A percentile compares a stretch with the other conserved stretches of the same genome.
phyloP scores from a whole-genome alignment of 768 basidiomycete genomes.

The Piloderma croceum region DNA sequence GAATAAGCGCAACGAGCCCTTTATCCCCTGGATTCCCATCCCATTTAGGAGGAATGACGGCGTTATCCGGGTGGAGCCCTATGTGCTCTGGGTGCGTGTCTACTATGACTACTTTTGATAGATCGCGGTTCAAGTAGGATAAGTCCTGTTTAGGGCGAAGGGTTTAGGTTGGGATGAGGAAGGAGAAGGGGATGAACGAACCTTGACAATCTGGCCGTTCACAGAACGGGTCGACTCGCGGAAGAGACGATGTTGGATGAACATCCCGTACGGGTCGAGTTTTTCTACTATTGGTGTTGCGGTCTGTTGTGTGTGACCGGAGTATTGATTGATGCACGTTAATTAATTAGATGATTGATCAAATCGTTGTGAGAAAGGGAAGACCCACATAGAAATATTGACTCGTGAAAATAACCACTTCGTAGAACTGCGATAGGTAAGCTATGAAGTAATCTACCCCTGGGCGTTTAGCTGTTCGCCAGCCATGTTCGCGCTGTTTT shows the following conservation, averaged over 20 bases:
- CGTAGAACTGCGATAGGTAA: slow-evolving; percentile 97
- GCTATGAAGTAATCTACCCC: slow-evolving; percentile 98
- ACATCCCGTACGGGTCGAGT: slow-evolving; percentile 90
- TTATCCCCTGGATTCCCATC: slow-evolving; percentile 65
- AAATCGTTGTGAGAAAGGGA: slow-evolving; percentile 1
- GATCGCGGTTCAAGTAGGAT: slow-evolving; percentile 90
- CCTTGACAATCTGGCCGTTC: slow-evolving; percentile 84
- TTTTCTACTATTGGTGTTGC: slow-evolving; percentile 86
- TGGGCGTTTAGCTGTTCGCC: slow-evolving; percentile 96
- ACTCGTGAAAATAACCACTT: slow-evolving; percentile 92
- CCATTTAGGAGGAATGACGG: slow-evolving; percentile 82
- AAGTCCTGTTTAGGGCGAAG: slow-evolving; percentile 53
- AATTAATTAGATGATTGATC: slow-evolving; percentile 1
- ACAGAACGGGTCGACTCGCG: slow-evolving; percentile 84
- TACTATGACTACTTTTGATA: slow-evolving; percentile 81
- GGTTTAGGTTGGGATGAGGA: neutral
- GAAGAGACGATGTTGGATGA: slow-evolving; percentile 85
- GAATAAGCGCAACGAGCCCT: slow-evolving; percentile 87
- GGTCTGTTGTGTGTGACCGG: no score
- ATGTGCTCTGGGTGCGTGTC: slow-evolving; percentile 82
- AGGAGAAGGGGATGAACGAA: slow-evolving; percentile 20
- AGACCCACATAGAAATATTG: slow-evolving; percentile 82
- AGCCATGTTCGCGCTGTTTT: slow-evolving; percentile 82
- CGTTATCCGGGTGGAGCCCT: slow-evolving; percentile 80
- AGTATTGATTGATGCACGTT: no score